Evolutionary conservation across 306 rosid genomes (phyloP), one percentile per base, ranked within the genome.

Genomic region (Fragaria vesca): DNA sequence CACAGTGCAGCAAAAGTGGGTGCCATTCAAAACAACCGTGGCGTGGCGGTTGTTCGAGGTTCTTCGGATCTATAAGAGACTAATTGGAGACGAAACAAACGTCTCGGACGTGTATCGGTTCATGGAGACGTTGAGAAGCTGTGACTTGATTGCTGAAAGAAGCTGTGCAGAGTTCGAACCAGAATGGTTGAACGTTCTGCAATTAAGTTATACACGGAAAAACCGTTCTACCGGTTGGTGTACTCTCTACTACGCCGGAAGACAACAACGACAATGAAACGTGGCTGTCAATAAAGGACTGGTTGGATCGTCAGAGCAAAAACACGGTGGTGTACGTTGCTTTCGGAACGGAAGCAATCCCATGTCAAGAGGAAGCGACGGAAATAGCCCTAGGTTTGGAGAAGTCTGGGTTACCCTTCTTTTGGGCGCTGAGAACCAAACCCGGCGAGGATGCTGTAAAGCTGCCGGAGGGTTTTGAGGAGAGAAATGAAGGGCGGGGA

Each of bases 311-410:
- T 24, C 86, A 87, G 38, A 40, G 3, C 6, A 68, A 52, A 26
- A 68, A 66, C 1, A 71, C 69, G 0, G 89, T 85, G 36, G 84
- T 89, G 47, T 89, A 87, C 48, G 88, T 85, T 2, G 93, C 93
- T 0, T 85, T 87, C 9, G 89, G 91, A 8, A 89, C 87, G 15
- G 87, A 89, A 76, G 89, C 81, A 4, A 78, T 76, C 48, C 86
- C 85, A 15, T 77, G 81, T 9, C 63, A 57, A 57, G 52, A 47
- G 18, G 52, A 47, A 47, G 52, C 52, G 4, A 47, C 52, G 17
- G 61, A 54, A n/a, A 54, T 54, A 20, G 61, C 61, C 24, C 61
- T 54, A 54, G 61, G 61, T 54, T 54, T 54, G 61, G 61, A 54
- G 61, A 54, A 54, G 26, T 54, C 61, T 18, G 8, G 26, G 6